A percentile compares a stretch with the other conserved stretches of the same genome.
phyloP scores from a whole-genome alignment of 2,329 filamentous ascomycete genomes.

The Cercospora sp. region DNA sequence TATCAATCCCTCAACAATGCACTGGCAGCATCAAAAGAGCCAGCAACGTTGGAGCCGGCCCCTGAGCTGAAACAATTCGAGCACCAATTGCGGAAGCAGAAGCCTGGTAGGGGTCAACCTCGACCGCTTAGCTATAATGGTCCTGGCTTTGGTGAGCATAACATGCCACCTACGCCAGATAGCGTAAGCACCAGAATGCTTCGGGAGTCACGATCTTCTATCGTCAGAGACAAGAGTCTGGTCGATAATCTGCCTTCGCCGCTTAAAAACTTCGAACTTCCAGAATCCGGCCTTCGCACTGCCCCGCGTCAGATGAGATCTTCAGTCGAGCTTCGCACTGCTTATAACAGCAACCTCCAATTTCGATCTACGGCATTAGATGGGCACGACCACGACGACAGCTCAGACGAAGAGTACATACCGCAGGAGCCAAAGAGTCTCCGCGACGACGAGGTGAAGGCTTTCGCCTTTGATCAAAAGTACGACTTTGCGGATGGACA shows the following conservation, averaged over 20 bases:
- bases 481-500: slow-evolving; percentile 38
- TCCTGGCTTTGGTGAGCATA: slow-evolving; percentile 31
- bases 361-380: slow-evolving; percentile 23
- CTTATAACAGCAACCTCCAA: slow-evolving; percentile 29
- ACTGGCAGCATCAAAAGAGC: slow-evolving; percentile 22
- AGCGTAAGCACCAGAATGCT: slow-evolving; percentile 39
- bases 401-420: slow-evolving; percentile 25
- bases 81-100: slow-evolving; percentile 17
- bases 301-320: slow-evolving; percentile 35
- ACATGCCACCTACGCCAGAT: slow-evolving; percentile 39
- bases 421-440: slow-evolving; percentile 9
- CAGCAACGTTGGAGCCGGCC: slow-evolving; percentile 11
- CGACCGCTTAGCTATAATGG: slow-evolving; percentile 26
- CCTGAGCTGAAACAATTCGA: slow-evolving; percentile 11
- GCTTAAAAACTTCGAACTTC: slow-evolving; percentile 26
- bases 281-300: slow-evolving; percentile 29
- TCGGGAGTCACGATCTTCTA: slow-evolving; percentile 36
- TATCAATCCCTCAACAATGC: slow-evolving; percentile 16
- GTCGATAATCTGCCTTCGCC: slow-evolving; percentile 29
- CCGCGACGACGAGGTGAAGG: slow-evolving; percentile 23
- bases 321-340: slow-evolving; percentile 33
- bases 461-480: slow-evolving; percentile 30
- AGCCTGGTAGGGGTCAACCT: slow-evolving; percentile 13
- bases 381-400: slow-evolving; percentile 17
- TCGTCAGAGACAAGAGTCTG: slow-evolving; percentile 28